phyloP scores from a whole-genome alignment of 2,329 filamentous ascomycete species.

The Fragosphaeria purpurea region DNA sequence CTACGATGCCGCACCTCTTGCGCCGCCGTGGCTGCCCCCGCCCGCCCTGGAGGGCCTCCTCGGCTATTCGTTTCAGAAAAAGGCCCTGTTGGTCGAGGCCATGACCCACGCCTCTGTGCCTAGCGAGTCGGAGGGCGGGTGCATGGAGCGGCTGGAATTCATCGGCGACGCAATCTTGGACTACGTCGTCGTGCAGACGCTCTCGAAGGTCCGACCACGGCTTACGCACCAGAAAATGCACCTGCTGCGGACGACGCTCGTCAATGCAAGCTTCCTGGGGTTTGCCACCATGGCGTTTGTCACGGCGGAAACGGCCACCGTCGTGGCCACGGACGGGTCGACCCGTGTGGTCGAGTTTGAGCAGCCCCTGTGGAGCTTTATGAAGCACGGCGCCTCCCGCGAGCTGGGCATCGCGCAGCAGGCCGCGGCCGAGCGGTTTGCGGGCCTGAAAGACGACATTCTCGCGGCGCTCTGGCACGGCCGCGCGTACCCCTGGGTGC shows the following conservation, averaged over 20 bases:
- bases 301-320: constrained; percentile 15
- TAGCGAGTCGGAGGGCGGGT: constrained; percentile 34
- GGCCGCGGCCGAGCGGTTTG: constrained; percentile 34
- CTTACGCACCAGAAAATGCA: constrained; percentile 57
- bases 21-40: constrained; percentile 32
- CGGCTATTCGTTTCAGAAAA: constrained; percentile 61
- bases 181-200: constrained; percentile 49
- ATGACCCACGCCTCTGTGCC: constrained; percentile 63
- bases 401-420: constrained; percentile 29
- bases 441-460: constrained; percentile 38
- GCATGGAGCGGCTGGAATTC: constrained; percentile 71
- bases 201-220: constrained; percentile 20
- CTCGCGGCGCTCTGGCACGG: constrained; percentile 37
- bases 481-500: constrained; percentile 63
- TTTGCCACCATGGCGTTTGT: constrained; percentile 58
- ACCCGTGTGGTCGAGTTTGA: neutral
- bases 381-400: constrained; percentile 44
- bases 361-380: constrained; percentile 55
- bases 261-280: constrained; percentile 71
- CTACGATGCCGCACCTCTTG: constrained; percentile 27
- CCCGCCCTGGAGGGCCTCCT: constrained; percentile 52
- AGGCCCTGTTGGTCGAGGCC: constrained; percentile 62
- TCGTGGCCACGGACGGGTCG: neutral
- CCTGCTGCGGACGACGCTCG: constrained; percentile 61
- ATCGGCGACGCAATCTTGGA: constrained; percentile 82